Percentiles rank a stretch among this genome's conserved stretches.
Evolutionary conservation across 129 eudicot genomes (phyloP).

Genomic region (Pittosporum tobira): DNA sequence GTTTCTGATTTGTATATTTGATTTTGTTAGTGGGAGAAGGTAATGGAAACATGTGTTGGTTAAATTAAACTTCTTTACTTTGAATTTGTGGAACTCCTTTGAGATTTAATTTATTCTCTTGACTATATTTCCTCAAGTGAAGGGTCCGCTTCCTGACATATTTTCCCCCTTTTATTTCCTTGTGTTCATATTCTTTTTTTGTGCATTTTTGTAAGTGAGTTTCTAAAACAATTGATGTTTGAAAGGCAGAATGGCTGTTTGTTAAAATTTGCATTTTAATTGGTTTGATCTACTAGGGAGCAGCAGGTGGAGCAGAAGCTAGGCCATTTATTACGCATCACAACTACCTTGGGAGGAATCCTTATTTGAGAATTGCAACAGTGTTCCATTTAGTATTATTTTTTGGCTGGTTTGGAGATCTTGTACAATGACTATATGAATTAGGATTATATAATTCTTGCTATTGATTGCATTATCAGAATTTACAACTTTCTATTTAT

Average conservation of each 20-base stretch:
- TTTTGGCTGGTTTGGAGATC: background rate
- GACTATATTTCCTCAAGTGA: too few relatives aligned
- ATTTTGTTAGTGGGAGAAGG: too few relatives aligned
- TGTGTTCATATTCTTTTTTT: too few relatives aligned
- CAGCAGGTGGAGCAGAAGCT: constrained; percentile 99
- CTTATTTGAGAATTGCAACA: constrained; percentile 87
- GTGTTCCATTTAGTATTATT: constrained; percentile 59
- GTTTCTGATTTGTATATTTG: background rate
- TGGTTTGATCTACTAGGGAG: constrained; percentile 51
- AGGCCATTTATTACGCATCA: constrained; percentile 96
- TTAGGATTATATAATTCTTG: background rate
- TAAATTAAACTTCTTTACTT: too few relatives aligned
- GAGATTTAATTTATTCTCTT: too few relatives aligned
- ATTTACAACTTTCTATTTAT: background rate
- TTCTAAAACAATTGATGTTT: too few relatives aligned
- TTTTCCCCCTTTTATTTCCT: too few relatives aligned
- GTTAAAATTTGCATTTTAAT: constrained; percentile 3
- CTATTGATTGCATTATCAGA: constrained; percentile 9
- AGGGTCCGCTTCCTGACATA: too few relatives aligned
- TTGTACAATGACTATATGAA: background rate
- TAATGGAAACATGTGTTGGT: too few relatives aligned
- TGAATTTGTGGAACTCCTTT: too few relatives aligned
- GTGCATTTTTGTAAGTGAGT: too few relatives aligned
- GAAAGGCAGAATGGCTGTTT: too few relatives aligned
- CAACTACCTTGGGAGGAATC: constrained; percentile 95